Evolutionary conservation across 108 stramenopile genomes (phyloP), one percentile per base, ranked within the genome.

Genomic region (Aurantiochytrium sp.): DNA sequence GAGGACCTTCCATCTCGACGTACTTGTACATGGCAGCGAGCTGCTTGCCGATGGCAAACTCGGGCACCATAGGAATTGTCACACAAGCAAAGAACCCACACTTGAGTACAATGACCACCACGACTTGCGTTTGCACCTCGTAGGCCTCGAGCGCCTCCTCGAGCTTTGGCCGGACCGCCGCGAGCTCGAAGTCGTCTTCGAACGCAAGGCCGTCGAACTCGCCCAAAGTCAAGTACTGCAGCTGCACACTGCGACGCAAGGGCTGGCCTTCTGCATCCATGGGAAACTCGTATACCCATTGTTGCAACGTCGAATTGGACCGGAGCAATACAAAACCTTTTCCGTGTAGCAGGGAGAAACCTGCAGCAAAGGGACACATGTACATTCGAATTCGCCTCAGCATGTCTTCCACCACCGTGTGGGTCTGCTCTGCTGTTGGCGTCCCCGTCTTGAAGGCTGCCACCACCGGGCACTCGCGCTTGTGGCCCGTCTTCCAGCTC

Each of bases 111-210:
- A 53, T 16, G 51, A 83, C 76, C 19, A 83, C 76, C 10, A 83
- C 76, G 49, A 83, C 45, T 35, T 83, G 76, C 23, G 44, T 83
- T 1, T 83, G 45, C 10, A 53, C 25, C 19, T 83, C 76, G 28
- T 83, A 83, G 12, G 45, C 76, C 51, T 83, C 76, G 49, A 83
- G 76, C n/a, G 76, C 76, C 28, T 83, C 51, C 23, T 83, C 49
- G 16, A 83, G 28, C 16, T 47, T 53, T 23, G 76, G 76, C 6
- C 76, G 45, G 8, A 83, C 76, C 45, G 51, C 51, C 0, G 76
- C 76, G n/a, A 83, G 51, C 76, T 83, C 76, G 49, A 83, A 83
- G 5, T 83, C 76, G 51, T 83, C 76, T 45, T 83, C 76, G 23
- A 83, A 83, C 1, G 76, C 76, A 8, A 83, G 28, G 19, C 76